Evolutionary conservation across 352 stramenopile species (phyloP).

Genomic region (Thalassiosira gravida): DNA sequence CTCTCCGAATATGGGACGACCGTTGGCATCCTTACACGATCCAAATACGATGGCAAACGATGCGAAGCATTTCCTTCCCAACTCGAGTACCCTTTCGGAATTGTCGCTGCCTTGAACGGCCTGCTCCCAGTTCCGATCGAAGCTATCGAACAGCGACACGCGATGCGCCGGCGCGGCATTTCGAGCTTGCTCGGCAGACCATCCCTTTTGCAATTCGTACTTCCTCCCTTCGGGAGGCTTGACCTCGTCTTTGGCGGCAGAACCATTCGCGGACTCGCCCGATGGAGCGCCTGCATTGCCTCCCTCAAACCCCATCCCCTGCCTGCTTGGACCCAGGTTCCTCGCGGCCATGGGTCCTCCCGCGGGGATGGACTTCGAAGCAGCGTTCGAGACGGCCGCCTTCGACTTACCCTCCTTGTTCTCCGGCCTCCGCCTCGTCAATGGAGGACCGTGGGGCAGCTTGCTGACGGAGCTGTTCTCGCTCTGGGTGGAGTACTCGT

Average conservation of each 20-base stretch:
- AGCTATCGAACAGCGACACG: constrained; percentile 61
- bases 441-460: too few species aligned
- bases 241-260: background rate
- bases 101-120: constrained; percentile 8
- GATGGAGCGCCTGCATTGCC: background rate
- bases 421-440: too few species aligned
- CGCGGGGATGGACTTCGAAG: background rate
- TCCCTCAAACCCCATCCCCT: background rate
- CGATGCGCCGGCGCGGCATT: constrained; percentile 14
- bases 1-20: constrained; percentile 17
- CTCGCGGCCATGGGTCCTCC: background rate
- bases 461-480: too few species aligned
- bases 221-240: constrained; percentile 12
- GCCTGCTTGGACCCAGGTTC: background rate
- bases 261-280: background rate
- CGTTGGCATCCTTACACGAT: constrained; percentile 29
- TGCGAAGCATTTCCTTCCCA: constrained; percentile 51
- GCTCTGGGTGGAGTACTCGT: constrained; percentile 45
- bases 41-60: constrained; percentile 56
- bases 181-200: constrained; percentile 5
- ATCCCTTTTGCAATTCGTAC: constrained; percentile 2
- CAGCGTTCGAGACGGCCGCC: background rate
- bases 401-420: constrained; percentile 17
- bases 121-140: constrained; percentile 59
- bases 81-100: constrained; percentile 25